A percentile compares a stretch with the other conserved stretches of the same genome.
phyloP scores from a whole-genome alignment of 495 filamentous ascomycete genomes.

The Neurospora tetraspora region DNA sequence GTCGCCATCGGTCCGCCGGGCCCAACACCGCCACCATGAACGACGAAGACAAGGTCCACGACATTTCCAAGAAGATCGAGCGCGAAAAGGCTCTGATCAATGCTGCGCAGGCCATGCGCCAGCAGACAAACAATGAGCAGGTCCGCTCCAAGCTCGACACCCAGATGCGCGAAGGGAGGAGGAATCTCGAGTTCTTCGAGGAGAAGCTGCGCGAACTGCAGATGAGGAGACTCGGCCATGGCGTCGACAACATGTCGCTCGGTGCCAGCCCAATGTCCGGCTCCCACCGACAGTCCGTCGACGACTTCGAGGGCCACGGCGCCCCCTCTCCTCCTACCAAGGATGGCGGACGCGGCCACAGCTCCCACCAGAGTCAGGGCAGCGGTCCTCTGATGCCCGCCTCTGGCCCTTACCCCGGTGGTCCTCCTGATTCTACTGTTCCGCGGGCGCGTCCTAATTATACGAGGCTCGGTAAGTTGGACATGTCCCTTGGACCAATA shows the following conservation, averaged over 20 bases:
- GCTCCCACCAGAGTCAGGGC: constrained; percentile 29
- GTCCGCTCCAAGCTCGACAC: constrained; percentile 82
- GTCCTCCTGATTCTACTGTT: constrained; percentile 54
- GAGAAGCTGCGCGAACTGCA: constrained; percentile 80
- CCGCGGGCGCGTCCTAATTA: constrained; percentile 80
- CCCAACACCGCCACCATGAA: constrained; percentile 42
- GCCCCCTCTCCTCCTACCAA: constrained; percentile 56
- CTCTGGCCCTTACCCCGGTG: constrained; percentile 67
- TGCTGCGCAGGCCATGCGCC: constrained; percentile 87
- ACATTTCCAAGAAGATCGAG: constrained; percentile 96
- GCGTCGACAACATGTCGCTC: constrained; percentile 52
- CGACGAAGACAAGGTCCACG: constrained; percentile 73
- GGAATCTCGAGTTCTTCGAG: constrained; percentile 92
- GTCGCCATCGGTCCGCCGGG: constrained; percentile 19
- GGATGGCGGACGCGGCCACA: constrained; percentile 34
- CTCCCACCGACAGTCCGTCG: constrained; percentile 22
- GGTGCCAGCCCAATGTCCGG: constrained; percentile 27
- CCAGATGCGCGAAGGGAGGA: constrained; percentile 84
- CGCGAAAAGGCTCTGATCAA: constrained; percentile 92
- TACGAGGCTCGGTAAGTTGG: constrained; percentile 78
- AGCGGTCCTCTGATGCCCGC: constrained; percentile 70
- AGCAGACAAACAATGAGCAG: constrained; percentile 82
- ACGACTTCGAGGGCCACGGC: constrained; percentile 35
- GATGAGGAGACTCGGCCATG: constrained; percentile 60
- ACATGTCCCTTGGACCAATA: neutral